phyloP scores from a whole-genome alignment of 2,329 filamentous ascomycete species.

The Chrysoporthe puriensis region DNA sequence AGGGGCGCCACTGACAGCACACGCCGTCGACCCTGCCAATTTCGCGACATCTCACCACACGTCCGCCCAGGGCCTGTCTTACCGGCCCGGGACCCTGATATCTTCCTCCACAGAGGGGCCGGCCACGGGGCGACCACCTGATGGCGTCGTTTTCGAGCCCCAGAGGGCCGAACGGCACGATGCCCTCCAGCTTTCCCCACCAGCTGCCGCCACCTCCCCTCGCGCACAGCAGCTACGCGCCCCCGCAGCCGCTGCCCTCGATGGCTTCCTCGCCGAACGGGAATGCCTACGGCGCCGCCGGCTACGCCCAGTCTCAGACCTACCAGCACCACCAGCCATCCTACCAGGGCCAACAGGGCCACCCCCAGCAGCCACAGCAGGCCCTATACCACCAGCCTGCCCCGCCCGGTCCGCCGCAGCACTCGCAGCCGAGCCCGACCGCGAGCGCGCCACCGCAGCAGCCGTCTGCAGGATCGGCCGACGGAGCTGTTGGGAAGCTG shows the following conservation, averaged over 20 bases:
- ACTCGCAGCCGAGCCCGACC: conserved; percentile 21
- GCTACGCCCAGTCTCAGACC: conserved; percentile 24
- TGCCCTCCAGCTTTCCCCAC: conserved; percentile 26
- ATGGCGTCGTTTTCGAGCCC: conserved; percentile 28
- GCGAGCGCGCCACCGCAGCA: conserved; percentile 20
- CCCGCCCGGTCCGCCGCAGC: conserved; percentile 17
- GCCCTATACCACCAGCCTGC: conserved; percentile 25
- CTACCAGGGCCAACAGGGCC: conserved; percentile 26
- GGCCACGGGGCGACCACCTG: neutral
- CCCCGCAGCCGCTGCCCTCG: conserved; percentile 23
- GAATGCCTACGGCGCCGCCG: conserved; percentile 16
- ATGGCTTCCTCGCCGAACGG: conserved; percentile 29
- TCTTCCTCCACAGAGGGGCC: neutral
- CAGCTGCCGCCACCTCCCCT: conserved; percentile 26
- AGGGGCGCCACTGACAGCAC: neutral
- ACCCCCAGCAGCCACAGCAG: conserved; percentile 22
- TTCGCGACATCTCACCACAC: neutral
- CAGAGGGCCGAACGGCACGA: conserved; percentile 25
- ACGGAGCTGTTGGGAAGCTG: conserved; percentile 11
- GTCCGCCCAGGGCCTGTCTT: too few species aligned
- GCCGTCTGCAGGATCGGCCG: conserved; percentile 11
- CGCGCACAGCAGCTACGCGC: conserved; percentile 22
- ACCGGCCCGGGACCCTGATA: neutral
- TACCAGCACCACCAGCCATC: conserved; percentile 27
- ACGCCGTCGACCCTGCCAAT: neutral